phyloP scores from a whole-genome alignment of 352 stramenopile species.

The Globisporangium emineosum region DNA sequence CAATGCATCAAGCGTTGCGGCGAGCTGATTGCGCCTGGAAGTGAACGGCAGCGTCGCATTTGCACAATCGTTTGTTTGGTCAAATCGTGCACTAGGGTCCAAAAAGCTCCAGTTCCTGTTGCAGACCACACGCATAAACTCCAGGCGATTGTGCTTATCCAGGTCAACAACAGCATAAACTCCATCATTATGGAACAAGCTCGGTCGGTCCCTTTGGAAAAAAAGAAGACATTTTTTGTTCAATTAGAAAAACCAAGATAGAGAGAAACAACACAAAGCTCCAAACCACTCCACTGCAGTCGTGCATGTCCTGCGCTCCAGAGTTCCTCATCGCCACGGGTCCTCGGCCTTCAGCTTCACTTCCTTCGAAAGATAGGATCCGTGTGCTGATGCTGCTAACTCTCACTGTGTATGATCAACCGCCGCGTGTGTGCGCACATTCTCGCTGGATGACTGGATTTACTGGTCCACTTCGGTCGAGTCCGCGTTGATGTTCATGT shows the following conservation, averaged over 20 bases:
- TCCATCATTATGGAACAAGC: background rate
- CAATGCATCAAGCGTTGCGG: background rate
- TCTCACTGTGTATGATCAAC: background rate
- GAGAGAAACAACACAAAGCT: constrained; percentile 5
- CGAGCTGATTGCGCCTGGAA: background rate
- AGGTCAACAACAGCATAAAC: background rate
- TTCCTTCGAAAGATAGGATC: background rate
- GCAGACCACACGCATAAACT: background rate
- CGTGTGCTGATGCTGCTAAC: background rate
- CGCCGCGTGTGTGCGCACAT: background rate
- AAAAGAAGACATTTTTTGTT: constrained; percentile 5
- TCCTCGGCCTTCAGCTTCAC: background rate
- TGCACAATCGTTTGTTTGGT: background rate
- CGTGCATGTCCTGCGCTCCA: background rate
- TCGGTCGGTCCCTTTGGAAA: background rate
- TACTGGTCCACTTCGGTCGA: constrained; percentile 94
- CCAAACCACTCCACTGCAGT: background rate
- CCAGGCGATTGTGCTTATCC: background rate
- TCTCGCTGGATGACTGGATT: constrained; percentile 11
- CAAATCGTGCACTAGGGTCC: background rate
- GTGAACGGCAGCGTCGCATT: background rate
- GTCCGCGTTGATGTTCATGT: constrained; percentile 98
- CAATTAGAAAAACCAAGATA: constrained; percentile 5
- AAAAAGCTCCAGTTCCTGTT: background rate
- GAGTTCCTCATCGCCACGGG: background rate